Base-by-base conservation (phyloP, 2,329 filamentous ascomycete genomes). In the Chaetomium sp. region DNA sequence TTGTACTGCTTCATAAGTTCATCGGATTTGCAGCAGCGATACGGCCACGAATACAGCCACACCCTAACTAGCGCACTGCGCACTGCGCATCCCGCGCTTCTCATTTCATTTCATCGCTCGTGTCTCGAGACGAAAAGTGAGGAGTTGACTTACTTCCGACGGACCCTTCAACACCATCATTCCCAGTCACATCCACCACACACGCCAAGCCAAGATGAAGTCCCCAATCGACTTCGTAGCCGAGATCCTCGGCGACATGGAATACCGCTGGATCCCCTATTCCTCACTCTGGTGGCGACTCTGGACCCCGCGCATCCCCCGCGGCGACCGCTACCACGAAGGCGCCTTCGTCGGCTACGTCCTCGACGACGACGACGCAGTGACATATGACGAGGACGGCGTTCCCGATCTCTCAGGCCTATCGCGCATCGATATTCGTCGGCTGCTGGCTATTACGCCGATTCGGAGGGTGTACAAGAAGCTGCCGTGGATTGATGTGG, bases 321-420 rank as follows among this genome's bases (percentile, higher is more conserved):
- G 42, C n/a, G 56, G 49, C 35, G 59, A 60, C 1, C 59, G 59
- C 11, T 58, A 58, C 54, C 58, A 54, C 14, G 58, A 57, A 3
- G 58, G 55, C 48, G 54, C 42, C 38, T 60, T 60, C 47, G 5
- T 19, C 19, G 54, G 53, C 43, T 56, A 58, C 41, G 34, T n/a
- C 33, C 40, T 45, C 52, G 36, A 32, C 49, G 50, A 55, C 46
- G 53, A 49, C 19, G 19, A 27, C 19, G 19, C 19, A 27, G 19
- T 27, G 3, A 27, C 19, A 27, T 27, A 27, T 12, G 55, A 55
- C 45, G 33, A 49, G 19, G 49, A 57, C 12, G 37, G 37, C 4
- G 37, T 9, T 1, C 9, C 37, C 14, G 49, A 49, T 35, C 27
- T 19, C 27, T n/a, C 42, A 34, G 35, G 44, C 14, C 36, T 54